phyloP scores from a whole-genome alignment of 306 rosid genomes.

The Glycine tomentella region DNA sequence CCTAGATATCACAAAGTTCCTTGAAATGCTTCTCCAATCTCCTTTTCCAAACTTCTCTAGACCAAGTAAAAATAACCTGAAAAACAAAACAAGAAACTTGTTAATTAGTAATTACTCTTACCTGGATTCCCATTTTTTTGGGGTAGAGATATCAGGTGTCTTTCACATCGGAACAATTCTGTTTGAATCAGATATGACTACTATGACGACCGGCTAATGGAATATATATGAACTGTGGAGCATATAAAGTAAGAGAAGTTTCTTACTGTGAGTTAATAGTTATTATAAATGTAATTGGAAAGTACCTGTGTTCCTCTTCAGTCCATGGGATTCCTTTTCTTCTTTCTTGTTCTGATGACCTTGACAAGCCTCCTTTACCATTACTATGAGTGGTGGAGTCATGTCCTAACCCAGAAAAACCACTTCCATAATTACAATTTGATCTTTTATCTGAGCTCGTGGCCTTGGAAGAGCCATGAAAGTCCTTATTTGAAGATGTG shows the following conservation, averaged over 20 bases:
- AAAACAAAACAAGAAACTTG: constrained; percentile 1
- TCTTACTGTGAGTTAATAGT: background rate
- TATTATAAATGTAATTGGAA: constrained; percentile 28
- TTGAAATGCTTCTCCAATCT: constrained; percentile 99
- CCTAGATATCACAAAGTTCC: constrained; percentile 93
- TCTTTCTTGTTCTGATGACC: constrained; percentile 90
- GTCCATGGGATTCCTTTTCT: constrained; percentile 99
- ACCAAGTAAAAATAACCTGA: constrained; percentile 92
- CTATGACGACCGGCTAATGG: background rate
- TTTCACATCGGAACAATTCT: background rate
- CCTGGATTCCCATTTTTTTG: too few relatives aligned
- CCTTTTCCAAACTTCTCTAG: constrained; percentile 98
- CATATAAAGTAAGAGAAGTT: background rate
- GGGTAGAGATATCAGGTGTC: too few relatives aligned
- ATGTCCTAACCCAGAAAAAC: constrained; percentile 69
- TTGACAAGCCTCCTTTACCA: constrained; percentile 80
- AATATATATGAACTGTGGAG: background rate
- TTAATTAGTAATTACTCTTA: background rate
- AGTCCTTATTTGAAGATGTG: constrained; percentile 65
- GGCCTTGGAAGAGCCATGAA: constrained; percentile 61
- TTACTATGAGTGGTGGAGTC: constrained; percentile 66
- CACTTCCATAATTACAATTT: constrained; percentile 67
- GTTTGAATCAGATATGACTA: background rate
- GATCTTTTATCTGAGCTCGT: constrained; percentile 71
- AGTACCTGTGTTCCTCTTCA: constrained; percentile 97